Evolutionary conservation across 2,329 filamentous ascomycete genomes (phyloP), one percentile per base, ranked within the genome.

Genomic region (Trichoderma semiorbis): DNA sequence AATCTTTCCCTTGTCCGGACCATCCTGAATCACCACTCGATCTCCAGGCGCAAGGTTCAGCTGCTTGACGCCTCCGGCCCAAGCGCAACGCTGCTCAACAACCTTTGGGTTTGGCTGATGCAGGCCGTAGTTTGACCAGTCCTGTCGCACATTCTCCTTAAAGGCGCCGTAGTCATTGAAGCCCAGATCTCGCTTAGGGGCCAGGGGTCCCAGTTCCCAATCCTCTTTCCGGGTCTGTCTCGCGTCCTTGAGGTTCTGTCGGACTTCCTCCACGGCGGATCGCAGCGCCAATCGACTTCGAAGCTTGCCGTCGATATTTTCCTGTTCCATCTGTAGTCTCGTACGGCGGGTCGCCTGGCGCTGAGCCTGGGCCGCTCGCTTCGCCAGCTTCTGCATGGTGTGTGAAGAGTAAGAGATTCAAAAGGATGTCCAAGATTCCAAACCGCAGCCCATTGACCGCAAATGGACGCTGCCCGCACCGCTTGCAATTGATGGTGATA

Each of bases 1-100:
- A 81, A 99, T 96, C 83, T 91, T 93, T 77, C 94, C 94, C 83
- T 91, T 92, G 78, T 96, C 92, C 43, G 87, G 87, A 10, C 95
- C 95, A 73, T 91, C 89, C 69, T 94, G 83, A 72, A 98, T 83
- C 68, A 95, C 93, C 36, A 98, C 94, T 72, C 96, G 88, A 81
- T 98, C 96, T 7, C 91, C 90, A 5, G 83, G 78, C 28, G 86
- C 87, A 72, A 95, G 83, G 75, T 90, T 91, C 73, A 93, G 84
- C 80, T 86, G 86, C 75, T 84, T 84, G 36, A 81, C 75, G 43
- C 85, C 85, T 58, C 88, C 87, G n/a, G 86, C 86, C 88, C 88
- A 90, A 34, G 81, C 84, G 73, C 83, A 85, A 53, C 87, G 81
- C 74, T 83, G 80, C 70, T 82, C 79, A 32, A 82, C 73, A 69